Base-by-base conservation (phyloP, 1,284 basidiomycete species). In the Amylostereum chailletii region DNA sequence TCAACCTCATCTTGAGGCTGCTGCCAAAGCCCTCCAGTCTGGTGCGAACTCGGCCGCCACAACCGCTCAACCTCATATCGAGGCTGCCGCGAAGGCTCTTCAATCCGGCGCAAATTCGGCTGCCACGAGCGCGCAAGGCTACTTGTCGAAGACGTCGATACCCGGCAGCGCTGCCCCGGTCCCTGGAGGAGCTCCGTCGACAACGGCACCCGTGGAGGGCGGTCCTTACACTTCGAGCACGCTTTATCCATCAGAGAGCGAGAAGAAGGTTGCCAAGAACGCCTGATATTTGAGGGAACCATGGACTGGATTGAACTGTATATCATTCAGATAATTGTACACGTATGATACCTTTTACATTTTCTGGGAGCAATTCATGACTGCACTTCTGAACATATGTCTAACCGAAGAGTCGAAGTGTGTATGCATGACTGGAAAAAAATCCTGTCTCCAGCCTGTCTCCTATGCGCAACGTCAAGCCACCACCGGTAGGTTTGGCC, bases 191-290 rank as follows among this genome's bases (percentile, higher is more conserved):
- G 19, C 71, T 29, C 67, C 70, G 3, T 58, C 71, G 1, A 66
- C 62, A 2, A 70, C 60, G 32, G 69, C 73, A 7, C 65, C 69
- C 0, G 57, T 75, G 34, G 71, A 78, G 60, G 72, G 67, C 39
- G 71, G 71, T 2, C 54, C 59, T 1, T 63, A 71, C 48, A 66
- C 64, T 2, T 58, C 70, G 7, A 60, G 60, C 10, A 62, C 58
- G 1, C 70, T 71, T 2, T 71, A 70, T 54, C 63, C 67, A 9
- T 56, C 58, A 4, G 64, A 53, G 0, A 58, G 53, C 33, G 58
- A 56, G 27, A 55, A 54, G 48, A 56, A 58, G 48, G 50, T 62
- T 26, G 56, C 48, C 5, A 55, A 59, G 51, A 45, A 60, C 33
- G 38, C 42, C 9, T 43, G 36, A 43, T 26, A 30, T 30, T 1